These are phyloP conservation scores for Yamadazyma aaseri DNA, from an alignment of 1,139 yeast genomes.

Conservation along the genomic window DNA sequence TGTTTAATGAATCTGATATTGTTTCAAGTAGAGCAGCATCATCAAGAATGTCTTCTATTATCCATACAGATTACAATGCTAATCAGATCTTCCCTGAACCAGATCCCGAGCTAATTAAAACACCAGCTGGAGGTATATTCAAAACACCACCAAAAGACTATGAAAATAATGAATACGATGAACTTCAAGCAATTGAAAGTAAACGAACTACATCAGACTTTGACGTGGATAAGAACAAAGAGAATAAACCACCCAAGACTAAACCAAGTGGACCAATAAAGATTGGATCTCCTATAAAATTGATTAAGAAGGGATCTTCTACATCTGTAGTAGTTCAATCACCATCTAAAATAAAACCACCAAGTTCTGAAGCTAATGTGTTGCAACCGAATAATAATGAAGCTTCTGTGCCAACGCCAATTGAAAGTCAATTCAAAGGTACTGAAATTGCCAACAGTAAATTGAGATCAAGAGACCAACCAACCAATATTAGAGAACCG, in stretches of 20 bases:
- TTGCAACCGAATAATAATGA: background rate
- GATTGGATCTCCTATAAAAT: conserved; percentile 38
- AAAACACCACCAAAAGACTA: conserved; percentile 27
- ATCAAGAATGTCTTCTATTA: conserved; percentile 17
- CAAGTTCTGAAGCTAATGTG: conserved; percentile 1
- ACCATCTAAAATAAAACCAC: conserved; percentile 6
- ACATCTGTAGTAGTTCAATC: conserved; percentile 11
- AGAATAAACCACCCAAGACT: conserved; percentile 10
- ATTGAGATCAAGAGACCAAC: conserved; percentile 20
- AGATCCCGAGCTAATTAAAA: conserved; percentile 30
- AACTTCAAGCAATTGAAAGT: background rate
- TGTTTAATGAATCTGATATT: conserved; percentile 33
- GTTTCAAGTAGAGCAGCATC: conserved; percentile 9
- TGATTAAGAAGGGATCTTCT: conserved; percentile 29
- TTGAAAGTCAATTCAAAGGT: conserved; percentile 14
- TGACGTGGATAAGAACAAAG: conserved; percentile 5
- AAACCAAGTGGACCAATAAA: conserved; percentile 31
- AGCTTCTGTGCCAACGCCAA: background rate
- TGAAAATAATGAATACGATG: conserved; percentile 5
- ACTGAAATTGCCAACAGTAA: conserved; percentile 25
- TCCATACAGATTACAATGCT: conserved; percentile 13
- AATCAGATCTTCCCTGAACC: conserved; percentile 33
- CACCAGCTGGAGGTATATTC: conserved; percentile 21
- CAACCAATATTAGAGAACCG: conserved; percentile 5
- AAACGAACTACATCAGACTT: background rate